Evolutionary conservation across 1,139 yeast species (phyloP), one percentile per base, ranked within the genome.

Genomic region (Taphrina flavorubra): DNA sequence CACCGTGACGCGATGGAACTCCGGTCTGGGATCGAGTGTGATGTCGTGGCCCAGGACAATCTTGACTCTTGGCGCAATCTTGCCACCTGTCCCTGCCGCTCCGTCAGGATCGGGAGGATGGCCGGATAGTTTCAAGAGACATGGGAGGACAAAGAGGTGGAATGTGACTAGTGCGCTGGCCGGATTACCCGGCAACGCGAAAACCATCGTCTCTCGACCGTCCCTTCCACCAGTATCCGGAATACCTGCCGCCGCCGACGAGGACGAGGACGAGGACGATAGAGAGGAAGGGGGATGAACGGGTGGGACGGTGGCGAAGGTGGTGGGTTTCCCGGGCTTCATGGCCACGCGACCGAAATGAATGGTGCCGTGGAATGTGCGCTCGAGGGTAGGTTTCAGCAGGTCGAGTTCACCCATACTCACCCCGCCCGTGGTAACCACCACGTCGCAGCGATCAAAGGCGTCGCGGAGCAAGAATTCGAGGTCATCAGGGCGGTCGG

Each of bases 321-420:
- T 83, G 1, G 84, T 81, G 1, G 86, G 86, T 71, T 83, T 83
- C 0, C 86, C 86, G 0, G 86, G 86, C 71, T 83, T 83, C 85
- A 83, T 83, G 16, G 80, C 80, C 6, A 83, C 85, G 47, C 86
- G 75, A 2, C 86, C 86, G 73, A 83, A 83, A 71, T 82, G 84
- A 36, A 83, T 80, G 0, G 71, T 74, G 0, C 85, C 86, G 0
- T 76, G 74, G n/a, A 83, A 72, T 18, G 72, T 70, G 18, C 79
- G 74, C 68, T 82, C 83, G 39, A 83, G 80, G 0, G 80, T 77
- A 0, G 86, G 85, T 70, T 83, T 83, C 51, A 83, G 72, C 20
- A 82, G 75, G 71, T 83, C 86, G 51, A 79, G 71, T 72, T 83
- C 86, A 1, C 86, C 86, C 86, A 83, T 83, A 0, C 86, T 83